Conservation (phyloP, 352 stramenopile genomes). For the Thalassiosira hispida region DNA sequence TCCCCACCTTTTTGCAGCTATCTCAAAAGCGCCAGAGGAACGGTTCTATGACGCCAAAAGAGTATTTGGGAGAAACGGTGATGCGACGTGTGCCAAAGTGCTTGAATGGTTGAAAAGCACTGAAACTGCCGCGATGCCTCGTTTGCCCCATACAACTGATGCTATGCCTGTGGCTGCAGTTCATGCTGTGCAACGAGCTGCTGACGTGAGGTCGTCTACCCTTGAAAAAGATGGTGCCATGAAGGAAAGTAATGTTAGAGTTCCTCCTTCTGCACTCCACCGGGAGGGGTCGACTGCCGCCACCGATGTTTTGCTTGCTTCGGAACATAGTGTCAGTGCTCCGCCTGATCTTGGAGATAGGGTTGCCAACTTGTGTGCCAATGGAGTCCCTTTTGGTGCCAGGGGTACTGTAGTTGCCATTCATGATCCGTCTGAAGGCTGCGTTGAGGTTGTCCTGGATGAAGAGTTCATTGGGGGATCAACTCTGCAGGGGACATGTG, state of each 20-base stretch:
- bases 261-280: constrained; percentile 79
- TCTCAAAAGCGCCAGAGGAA: constrained; percentile 90
- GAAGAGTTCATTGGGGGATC: constrained; percentile 96
- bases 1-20: constrained; percentile 90
- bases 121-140: constrained; percentile 90
- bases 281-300: constrained; percentile 74
- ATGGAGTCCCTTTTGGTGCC: constrained; percentile 95
- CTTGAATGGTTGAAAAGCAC: constrained; percentile 93
- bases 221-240: constrained; percentile 74
- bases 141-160: constrained; percentile 91
- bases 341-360: constrained; percentile 93
- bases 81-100: constrained; percentile 86
- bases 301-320: constrained; percentile 78
- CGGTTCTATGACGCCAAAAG: constrained; percentile 89
- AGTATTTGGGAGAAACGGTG: constrained; percentile 88
- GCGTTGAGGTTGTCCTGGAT: constrained; percentile 98
- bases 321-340: constrained; percentile 73
- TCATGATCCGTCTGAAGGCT: constrained; percentile 90
- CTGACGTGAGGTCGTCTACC: constrained; percentile 74
- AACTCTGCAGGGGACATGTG: constrained; percentile 93
- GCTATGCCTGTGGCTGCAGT: constrained; percentile 93
- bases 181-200: constrained; percentile 90
- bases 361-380: constrained; percentile 96
- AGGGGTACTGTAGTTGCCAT: constrained; percentile 97
- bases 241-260: constrained; percentile 82